Base-by-base conservation (phyloP, 768 basidiomycete species). In the Atractiella rhizophila region DNA sequence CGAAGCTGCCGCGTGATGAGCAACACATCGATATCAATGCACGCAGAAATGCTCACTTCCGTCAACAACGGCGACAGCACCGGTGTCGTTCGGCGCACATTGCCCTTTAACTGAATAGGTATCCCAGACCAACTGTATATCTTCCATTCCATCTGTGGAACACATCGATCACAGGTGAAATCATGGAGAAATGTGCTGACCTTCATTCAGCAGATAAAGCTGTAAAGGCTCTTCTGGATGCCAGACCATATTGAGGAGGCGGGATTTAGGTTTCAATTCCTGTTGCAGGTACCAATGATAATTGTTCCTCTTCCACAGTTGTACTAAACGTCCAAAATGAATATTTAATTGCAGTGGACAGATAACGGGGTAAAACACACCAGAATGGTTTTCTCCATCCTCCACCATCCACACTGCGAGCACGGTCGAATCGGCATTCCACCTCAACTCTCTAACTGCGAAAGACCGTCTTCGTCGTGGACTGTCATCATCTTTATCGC, bases 201-300 rank as follows among this genome's bases (percentile, higher is more conserved):
- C 63, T 13, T 63, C 43, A 0, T 77, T 78, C 3, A 75, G 68
- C 19, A 82, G 56, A 15, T 75, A 65, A 7, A 94, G 52, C 39
- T 63, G 63, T 16, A 75, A 54, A 0, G 76, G 60, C 28, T 68
- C 59, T 57, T 96, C 91, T 1, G 85, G 77, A 54, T 96, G 83
- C 88, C 88, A 98, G 13, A 53, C 11, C 86, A 63, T 5, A 24
- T 42, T 20, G 36, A 41, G 18, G 8, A 16, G 7, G 26, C 9
- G 12, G 16, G 28, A 24, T 6, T 23, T 16, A 3, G 32, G 13
- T 8, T 6, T 10, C 60, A 52, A 91, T 63, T 55, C 81, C 55
- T 88, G 82, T 59, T 94, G 94, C 44, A 94, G 68, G 60, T 94
- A 91, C 82, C 91, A 96, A 54, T 94, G 75, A 57, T 91, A 96